phyloP scores from a whole-genome alignment of 805 yeast species.

The Metschnikowia lunata region DNA sequence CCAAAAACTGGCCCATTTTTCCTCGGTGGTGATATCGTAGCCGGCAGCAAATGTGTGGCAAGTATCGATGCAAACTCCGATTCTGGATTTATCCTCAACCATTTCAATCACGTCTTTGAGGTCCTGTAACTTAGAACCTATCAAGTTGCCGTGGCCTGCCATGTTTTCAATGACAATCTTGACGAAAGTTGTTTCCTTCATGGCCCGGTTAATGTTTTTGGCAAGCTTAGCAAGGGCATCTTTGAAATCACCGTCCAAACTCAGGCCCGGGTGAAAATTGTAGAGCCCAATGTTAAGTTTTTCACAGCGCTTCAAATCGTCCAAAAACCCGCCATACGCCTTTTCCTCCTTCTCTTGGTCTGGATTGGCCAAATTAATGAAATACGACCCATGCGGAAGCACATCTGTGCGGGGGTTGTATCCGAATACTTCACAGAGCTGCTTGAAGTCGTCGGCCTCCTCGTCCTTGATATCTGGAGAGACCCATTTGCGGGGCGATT shows the following conservation, averaged over 20 bases:
- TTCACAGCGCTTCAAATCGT: slow-evolving; percentile 86
- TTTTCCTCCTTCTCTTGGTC: slow-evolving; percentile 73
- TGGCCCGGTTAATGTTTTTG: slow-evolving; percentile 72
- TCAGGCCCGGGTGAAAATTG: slow-evolving; percentile 92
- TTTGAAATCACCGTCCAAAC: slow-evolving; percentile 62
- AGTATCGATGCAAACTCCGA: slow-evolving; percentile 96
- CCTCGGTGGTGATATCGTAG: slow-evolving; percentile 69
- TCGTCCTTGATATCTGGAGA: slow-evolving; percentile 69
- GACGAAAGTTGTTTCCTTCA: slow-evolving; percentile 67
- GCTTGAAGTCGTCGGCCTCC: slow-evolving; percentile 64
- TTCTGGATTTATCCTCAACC: slow-evolving; percentile 75
- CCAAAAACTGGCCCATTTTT: slow-evolving; percentile 66
- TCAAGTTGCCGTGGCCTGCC: slow-evolving; percentile 95
- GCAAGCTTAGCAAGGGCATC: slow-evolving; percentile 71
- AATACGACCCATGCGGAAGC: slow-evolving; percentile 92
- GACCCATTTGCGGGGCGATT: slow-evolving; percentile 88
- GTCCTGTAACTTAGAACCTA: slow-evolving; percentile 80
- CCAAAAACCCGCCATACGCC: slow-evolving; percentile 73
- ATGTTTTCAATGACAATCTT: slow-evolving; percentile 90
- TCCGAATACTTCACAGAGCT: slow-evolving; percentile 55
- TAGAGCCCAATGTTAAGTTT: slow-evolving; percentile 76
- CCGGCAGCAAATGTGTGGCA: slow-evolving; percentile 98
- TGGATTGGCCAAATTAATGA: slow-evolving; percentile 90
- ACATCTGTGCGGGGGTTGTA: slow-evolving; percentile 75
- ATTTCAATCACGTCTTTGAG: slow-evolving; percentile 66